Conservation (phyloP, 306 rosid genomes). For the Bauhinia variegata region DNA sequence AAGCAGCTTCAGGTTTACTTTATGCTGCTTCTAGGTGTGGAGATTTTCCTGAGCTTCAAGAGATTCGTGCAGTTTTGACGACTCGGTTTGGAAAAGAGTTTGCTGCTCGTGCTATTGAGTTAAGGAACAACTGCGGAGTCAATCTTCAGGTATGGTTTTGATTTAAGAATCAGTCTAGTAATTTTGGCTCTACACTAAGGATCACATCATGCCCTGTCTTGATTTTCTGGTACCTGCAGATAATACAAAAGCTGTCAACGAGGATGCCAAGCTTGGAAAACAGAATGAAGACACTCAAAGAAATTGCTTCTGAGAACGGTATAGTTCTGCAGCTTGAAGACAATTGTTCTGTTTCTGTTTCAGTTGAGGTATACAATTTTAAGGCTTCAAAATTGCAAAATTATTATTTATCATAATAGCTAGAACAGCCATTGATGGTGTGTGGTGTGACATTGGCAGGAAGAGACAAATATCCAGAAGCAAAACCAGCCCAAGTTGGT, state of each 20-base stretch:
- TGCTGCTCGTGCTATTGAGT: constrained; percentile 63
- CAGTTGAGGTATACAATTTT: constrained; percentile 51
- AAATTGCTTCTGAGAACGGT: constrained; percentile 70
- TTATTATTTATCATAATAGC: neutral
- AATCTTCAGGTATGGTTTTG: constrained; percentile 53
- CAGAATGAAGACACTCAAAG: constrained; percentile 72
- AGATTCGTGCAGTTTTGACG: constrained; percentile 67
- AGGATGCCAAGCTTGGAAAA: constrained; percentile 66
- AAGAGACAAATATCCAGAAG: constrained; percentile 35
- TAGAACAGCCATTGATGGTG: constrained; percentile 17
- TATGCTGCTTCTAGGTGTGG: constrained; percentile 89
- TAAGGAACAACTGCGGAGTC: constrained; percentile 77
- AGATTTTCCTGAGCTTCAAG: constrained; percentile 90
- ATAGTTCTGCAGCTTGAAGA: constrained; percentile 65
- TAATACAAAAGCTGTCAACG: constrained; percentile 72
- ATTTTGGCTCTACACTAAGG: too few species aligned
- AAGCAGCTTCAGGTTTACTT: constrained; percentile 72
- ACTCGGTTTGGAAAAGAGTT: constrained; percentile 79
- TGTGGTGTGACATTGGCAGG: constrained; percentile 49
- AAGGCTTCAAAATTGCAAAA: constrained; percentile 8
- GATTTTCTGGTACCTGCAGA: constrained; percentile 49
- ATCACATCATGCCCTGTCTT: neutral
- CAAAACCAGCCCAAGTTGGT: constrained; percentile 43
- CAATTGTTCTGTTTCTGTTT: constrained; percentile 33
- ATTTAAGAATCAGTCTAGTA: too few species aligned